Base-by-base conservation (phyloP, 2,329 filamentous ascomycete species). In the Biscogniauxia mediterranea region DNA sequence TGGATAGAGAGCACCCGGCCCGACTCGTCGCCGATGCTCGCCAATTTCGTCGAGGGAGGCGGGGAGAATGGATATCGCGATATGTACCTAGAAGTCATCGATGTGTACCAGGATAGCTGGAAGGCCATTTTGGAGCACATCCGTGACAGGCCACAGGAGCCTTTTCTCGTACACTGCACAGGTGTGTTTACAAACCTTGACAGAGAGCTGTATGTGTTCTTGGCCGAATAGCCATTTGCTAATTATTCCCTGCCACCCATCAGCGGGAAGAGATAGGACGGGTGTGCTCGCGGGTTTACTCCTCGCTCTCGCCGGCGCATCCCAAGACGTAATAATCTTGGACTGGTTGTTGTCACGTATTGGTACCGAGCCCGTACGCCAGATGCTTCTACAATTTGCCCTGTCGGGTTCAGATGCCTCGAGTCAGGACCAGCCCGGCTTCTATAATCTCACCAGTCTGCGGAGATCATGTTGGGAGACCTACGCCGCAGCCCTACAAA, bases 271-370 rank as follows among this genome's bases (percentile, higher is more conserved):
- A 56, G 83, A 85, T 61, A 77, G 83, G 23, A 86, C 83, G 0
- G 83, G 83, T 8, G 76, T 85, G 8, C 68, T 85, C 8, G 76
- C 79, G 0, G 82, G 79, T 9, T 69, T 86, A 5, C 72, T 86
- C n/a, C 75, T 82, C 58, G 74, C 73, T n/a, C 76, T 85, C 15
- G 80, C 81, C 1, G 83, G 81, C 28, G 78, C 79, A 23, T 64
- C 76, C 4, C 65, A 73, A 11, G 77, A 83, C 23, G 73, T 70
- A 13, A 73, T 83, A 38, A 67, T 73, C 20, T 71, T 80, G 52
- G 83, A 86, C 73, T 86, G 81, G 73, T 74, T 84, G 71, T 75
- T 86, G 26, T 84, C 82, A 9, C 78, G 83, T 26, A 77, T 86
- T 62, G 83, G 83, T 28, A 78, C 76, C 0, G 83, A 85, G 71